Evolutionary conservation across 352 stramenopile genomes (phyloP).

Genomic region (Globisporangium perplexum): DNA sequence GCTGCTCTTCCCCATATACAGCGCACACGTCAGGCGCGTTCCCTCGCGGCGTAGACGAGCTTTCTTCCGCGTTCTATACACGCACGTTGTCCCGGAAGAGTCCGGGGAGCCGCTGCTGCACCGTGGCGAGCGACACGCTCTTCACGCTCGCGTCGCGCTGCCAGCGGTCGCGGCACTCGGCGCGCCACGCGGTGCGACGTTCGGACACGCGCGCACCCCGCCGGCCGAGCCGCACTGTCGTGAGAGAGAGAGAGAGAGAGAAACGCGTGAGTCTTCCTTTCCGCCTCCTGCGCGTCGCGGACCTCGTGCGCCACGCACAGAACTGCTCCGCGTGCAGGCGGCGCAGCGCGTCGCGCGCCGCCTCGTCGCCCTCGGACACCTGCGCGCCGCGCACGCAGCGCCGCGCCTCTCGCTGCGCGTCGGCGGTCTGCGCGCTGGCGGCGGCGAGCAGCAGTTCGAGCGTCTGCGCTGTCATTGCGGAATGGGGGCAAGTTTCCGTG

Average conservation of each 20-base stretch:
- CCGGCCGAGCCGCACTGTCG: constrained; percentile 23
- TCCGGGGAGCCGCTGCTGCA: constrained; percentile 32
- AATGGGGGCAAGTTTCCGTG: no score
- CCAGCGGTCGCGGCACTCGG: constrained; percentile 31
- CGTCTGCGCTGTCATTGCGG: not conserved
- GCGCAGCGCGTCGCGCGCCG: constrained; percentile 27
- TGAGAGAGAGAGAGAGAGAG: not conserved
- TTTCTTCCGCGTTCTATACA: not conserved
- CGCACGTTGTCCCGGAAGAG: constrained; percentile 35
- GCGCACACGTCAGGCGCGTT: not conserved
- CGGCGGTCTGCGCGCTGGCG: constrained; percentile 14
- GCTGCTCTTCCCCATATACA: not conserved
- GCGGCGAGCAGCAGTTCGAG: constrained; percentile 26
- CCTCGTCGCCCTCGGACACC: constrained; percentile 14
- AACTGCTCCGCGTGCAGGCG: constrained; percentile 38
- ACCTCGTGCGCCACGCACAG: no score
- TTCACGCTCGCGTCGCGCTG: constrained; percentile 14
- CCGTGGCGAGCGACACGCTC: constrained; percentile 24
- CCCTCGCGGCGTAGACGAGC: not conserved
- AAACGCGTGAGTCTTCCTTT: not conserved
- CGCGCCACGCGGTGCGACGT: constrained; percentile 27
- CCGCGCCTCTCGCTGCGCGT: constrained; percentile 37
- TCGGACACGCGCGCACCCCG: constrained; percentile 25
- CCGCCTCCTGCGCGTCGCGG: no score
- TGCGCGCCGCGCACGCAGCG: constrained; percentile 21